These are phyloP conservation scores for Flammula alnicola DNA, from an alignment of 1,284 basidiomycete species.

Conservation along the genomic window DNA sequence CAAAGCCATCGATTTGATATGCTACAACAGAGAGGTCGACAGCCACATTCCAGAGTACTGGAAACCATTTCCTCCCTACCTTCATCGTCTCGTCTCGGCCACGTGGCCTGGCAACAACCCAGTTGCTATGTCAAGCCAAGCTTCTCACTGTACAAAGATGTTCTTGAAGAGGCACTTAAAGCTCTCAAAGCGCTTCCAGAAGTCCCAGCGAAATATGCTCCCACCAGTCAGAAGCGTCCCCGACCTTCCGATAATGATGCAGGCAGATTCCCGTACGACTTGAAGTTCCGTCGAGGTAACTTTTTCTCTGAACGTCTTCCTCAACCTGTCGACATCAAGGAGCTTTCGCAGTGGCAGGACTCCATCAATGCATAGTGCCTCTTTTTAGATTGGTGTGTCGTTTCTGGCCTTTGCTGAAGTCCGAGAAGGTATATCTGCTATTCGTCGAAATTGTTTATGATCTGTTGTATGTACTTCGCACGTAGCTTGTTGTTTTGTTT, in stretches of 20 bases:
- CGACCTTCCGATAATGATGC: background rate
- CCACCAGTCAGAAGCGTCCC: background rate
- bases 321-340: background rate
- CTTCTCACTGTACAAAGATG: slow-evolving; percentile 12
- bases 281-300: slow-evolving; percentile 1
- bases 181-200: background rate
- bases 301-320: slow-evolving; percentile 3
- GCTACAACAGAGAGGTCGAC: slow-evolving; percentile 9
- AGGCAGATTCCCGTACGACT: slow-evolving; percentile 4
- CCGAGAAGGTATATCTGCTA: background rate
- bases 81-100: slow-evolving; percentile 11
- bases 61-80: slow-evolving; percentile 17
- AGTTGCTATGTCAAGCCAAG: slow-evolving; percentile 1
- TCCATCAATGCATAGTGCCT: slow-evolving; percentile 4
- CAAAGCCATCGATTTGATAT: slow-evolving; percentile 15
- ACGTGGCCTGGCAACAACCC: slow-evolving; percentile 8
- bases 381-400: background rate
- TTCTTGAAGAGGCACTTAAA: slow-evolving; percentile 15
- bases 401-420: slow-evolving; percentile 1
- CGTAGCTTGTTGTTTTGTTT: slow-evolving; percentile 1
- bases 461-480: slow-evolving; percentile 1
- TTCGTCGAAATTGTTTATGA: background rate
- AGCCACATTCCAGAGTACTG: slow-evolving; percentile 12
- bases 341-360: slow-evolving; percentile 5
- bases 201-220: slow-evolving; percentile 5